phyloP scores from a whole-genome alignment of 164 flowering plant genomes.

The Malania oleifera region DNA sequence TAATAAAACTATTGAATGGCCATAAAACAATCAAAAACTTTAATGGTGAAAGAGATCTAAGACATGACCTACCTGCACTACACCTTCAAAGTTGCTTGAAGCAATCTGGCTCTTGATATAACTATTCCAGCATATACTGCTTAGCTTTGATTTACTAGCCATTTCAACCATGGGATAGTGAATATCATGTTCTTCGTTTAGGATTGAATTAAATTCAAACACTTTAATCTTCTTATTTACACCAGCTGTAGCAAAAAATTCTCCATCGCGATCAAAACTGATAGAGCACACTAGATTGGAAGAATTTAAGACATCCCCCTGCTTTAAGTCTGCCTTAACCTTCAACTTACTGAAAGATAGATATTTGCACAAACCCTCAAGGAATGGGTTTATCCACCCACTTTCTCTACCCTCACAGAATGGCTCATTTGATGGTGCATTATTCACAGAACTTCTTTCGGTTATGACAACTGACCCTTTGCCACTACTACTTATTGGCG shows the following conservation, averaged over 20 bases:
- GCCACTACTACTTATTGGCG: slow-evolving; percentile 46
- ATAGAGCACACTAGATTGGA: slow-evolving; percentile 90
- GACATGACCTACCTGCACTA: slow-evolving; percentile 72
- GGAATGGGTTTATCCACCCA: slow-evolving; percentile 87
- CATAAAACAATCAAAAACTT: neutral
- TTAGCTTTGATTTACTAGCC: slow-evolving; percentile 77
- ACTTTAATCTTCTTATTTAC: slow-evolving; percentile 93
- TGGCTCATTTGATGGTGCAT: slow-evolving; percentile 40
- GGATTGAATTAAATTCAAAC: slow-evolving; percentile 72
- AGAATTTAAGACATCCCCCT: slow-evolving; percentile 86
- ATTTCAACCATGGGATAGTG: slow-evolving; percentile 97
- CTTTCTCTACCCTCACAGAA: slow-evolving; percentile 27
- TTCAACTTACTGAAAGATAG: slow-evolving; percentile 71
- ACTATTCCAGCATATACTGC: slow-evolving; percentile 91
- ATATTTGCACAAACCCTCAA: slow-evolving; percentile 89
- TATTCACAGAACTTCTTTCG: slow-evolving; percentile 79
- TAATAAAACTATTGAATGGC: slow-evolving; percentile 4
- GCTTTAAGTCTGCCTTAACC: slow-evolving; percentile 88
- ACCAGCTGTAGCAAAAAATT: slow-evolving; percentile 95
- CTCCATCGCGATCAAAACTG: slow-evolving; percentile 91
- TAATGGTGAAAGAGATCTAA: slow-evolving; percentile 6
- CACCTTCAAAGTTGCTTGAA: slow-evolving; percentile 95
- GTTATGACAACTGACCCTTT: slow-evolving; percentile 50
- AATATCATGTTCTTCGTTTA: slow-evolving; percentile 73
- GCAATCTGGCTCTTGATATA: slow-evolving; percentile 97